These are phyloP conservation scores for Umbelopsis isabellina DNA, from an alignment of 192 early-diverging fungal genomes.

Conservation along the genomic window DNA sequence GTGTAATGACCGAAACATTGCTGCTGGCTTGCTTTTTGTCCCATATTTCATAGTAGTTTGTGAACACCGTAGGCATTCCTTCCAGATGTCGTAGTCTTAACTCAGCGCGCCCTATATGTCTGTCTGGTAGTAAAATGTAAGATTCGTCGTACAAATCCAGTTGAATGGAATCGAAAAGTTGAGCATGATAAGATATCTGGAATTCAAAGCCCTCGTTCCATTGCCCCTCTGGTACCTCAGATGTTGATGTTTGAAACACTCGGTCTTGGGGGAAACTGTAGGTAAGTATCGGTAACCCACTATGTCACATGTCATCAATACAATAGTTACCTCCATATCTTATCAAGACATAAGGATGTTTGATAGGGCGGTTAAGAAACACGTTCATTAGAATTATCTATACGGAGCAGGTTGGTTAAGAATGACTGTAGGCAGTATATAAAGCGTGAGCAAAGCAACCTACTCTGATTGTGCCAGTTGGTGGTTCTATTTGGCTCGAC, in stretches of 20 bases:
- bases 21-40: conserved; percentile 66
- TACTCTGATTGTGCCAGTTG: background rate
- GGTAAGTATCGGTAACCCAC: background rate
- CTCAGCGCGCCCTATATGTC: conserved; percentile 69
- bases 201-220: conserved; percentile 80
- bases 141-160: conserved; percentile 67
- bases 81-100: conserved; percentile 61
- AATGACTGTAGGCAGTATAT: too few relatives aligned
- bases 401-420: background rate
- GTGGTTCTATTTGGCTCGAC: background rate
- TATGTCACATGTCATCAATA: background rate
- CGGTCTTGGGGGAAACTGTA: conserved; percentile 48
- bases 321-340: conserved; percentile 55
- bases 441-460: background rate
- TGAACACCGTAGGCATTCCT: conserved; percentile 70
- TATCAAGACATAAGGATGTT: conserved; percentile 64
- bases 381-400: conserved; percentile 14
- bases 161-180: conserved; percentile 73
- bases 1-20: conserved; percentile 58
- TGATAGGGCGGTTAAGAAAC: conserved; percentile 59
- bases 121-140: conserved; percentile 64
- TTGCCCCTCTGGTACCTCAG: conserved; percentile 54
- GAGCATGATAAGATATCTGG: conserved; percentile 68
- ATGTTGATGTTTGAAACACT: conserved; percentile 63
- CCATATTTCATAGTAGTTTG: conserved; percentile 79